Evolutionary conservation across 2,329 filamentous ascomycete species (phyloP).

Genomic region (Zymoseptoria brevis): DNA sequence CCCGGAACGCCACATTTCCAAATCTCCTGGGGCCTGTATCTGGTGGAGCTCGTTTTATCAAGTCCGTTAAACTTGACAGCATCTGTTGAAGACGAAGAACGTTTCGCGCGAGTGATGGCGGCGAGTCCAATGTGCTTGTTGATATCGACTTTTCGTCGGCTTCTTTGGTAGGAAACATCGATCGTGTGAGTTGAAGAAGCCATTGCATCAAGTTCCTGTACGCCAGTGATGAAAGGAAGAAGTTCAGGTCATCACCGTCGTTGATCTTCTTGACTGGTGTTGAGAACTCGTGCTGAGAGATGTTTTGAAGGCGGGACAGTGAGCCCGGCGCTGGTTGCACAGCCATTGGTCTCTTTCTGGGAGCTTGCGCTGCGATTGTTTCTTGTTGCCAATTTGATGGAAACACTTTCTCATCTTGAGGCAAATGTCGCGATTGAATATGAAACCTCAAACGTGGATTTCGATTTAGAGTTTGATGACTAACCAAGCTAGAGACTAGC

Average conservation of each 20-base stretch:
- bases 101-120: constrained; percentile 38
- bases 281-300: constrained; percentile 45
- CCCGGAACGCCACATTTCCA: constrained; percentile 83
- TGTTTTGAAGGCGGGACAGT: constrained; percentile 3
- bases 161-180: constrained; percentile 64
- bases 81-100: constrained; percentile 60
- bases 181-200: constrained; percentile 79
- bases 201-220: constrained; percentile 85
- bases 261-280: constrained; percentile 74
- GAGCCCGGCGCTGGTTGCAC: constrained; percentile 1
- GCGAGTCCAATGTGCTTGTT: constrained; percentile 33
- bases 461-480: background rate
- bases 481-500: too few species aligned
- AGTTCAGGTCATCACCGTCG: constrained; percentile 70
- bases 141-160: constrained; percentile 25
- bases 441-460: background rate
- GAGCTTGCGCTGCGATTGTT: background rate
- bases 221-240: constrained; percentile 71
- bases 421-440: background rate
- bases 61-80: constrained; percentile 52
- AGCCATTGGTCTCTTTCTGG: background rate
- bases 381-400: background rate
- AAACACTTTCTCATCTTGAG: background rate
- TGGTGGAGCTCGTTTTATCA: constrained; percentile 73
- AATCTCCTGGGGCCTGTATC: constrained; percentile 81